A percentile compares a stretch with the other conserved stretches of the same genome.
phyloP scores from a whole-genome alignment of 257 asterid genomes.

The Anisodus acutangulus region DNA sequence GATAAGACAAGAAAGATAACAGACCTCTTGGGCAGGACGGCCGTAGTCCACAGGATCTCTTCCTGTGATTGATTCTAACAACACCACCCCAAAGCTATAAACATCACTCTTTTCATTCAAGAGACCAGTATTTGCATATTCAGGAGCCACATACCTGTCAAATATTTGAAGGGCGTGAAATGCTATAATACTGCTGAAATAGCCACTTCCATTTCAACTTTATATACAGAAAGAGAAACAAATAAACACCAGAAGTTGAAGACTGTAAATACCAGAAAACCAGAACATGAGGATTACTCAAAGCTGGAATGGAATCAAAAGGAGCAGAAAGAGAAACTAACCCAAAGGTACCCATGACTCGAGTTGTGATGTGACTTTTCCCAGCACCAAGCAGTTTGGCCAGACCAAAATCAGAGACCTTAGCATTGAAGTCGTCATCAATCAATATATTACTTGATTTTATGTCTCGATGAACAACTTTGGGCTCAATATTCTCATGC shows the following conservation, averaged over 20 bases:
- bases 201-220: background rate
- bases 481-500: conserved; percentile 96
- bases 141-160: conserved; percentile 96
- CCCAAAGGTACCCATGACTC: conserved; percentile 99
- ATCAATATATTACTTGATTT: conserved; percentile 93
- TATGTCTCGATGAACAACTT: conserved; percentile 93
- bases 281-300: background rate
- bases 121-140: conserved; percentile 94
- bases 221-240: too few relatives aligned
- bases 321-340: conserved; percentile 41
- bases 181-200: background rate
- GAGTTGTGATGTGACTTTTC: conserved; percentile 88
- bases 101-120: conserved; percentile 93
- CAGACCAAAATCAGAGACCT: conserved; percentile 95
- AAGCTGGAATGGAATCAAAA: background rate
- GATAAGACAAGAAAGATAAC: background rate
- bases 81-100: conserved; percentile 89
- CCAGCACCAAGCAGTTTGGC: conserved; percentile 97
- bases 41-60: conserved; percentile 98
- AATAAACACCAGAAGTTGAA: conserved; percentile 4
- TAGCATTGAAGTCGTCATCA: conserved; percentile 85
- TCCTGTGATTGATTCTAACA: conserved; percentile 90
- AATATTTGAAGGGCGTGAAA: background rate
- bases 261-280: background rate
- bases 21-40: conserved; percentile 92